phyloP scores from a whole-genome alignment of 2,329 filamentous ascomycete species.

The Pleoardoris graminearum region DNA sequence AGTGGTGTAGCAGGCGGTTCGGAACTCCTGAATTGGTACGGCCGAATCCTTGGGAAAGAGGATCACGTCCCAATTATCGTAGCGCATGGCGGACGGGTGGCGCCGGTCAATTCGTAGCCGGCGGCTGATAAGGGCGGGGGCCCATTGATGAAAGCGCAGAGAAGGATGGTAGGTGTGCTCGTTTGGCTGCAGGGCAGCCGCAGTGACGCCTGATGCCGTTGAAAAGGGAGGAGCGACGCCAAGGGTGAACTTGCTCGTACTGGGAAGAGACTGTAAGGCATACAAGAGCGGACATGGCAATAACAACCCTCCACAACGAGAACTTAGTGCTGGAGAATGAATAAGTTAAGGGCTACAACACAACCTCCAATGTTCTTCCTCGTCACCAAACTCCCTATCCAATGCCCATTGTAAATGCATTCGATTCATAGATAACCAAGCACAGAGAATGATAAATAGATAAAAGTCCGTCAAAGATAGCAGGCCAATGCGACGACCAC shows the following conservation, averaged over 20 bases:
- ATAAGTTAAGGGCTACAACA: constrained; percentile 3
- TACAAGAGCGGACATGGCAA: neutral
- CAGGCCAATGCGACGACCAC: constrained; percentile 13
- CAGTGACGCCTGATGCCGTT: neutral
- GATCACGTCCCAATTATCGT: constrained; percentile 83
- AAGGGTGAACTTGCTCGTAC: neutral
- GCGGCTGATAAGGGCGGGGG: constrained; percentile 20
- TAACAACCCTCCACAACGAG: too few species aligned
- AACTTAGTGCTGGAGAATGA: neutral
- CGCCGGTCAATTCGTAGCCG: constrained; percentile 20
- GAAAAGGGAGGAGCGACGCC: neutral
- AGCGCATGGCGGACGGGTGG: constrained; percentile 66
- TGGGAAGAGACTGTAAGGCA: neutral
- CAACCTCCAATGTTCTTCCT: neutral
- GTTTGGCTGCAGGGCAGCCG: neutral
- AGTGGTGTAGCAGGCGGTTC: constrained; percentile 72
- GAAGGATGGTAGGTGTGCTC: neutral
- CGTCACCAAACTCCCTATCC: constrained; percentile 2
- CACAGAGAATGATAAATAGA: constrained; percentile 5
- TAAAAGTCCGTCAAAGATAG: constrained; percentile 4
- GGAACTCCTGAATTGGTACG: constrained; percentile 79
- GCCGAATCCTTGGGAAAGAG: constrained; percentile 70
- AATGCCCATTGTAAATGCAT: constrained; percentile 9
- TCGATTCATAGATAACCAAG: constrained; percentile 6
- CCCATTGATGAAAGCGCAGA: constrained; percentile 10